phyloP scores from a whole-genome alignment of 2,329 filamentous ascomycete genomes.

The Cladosporium sp. region DNA sequence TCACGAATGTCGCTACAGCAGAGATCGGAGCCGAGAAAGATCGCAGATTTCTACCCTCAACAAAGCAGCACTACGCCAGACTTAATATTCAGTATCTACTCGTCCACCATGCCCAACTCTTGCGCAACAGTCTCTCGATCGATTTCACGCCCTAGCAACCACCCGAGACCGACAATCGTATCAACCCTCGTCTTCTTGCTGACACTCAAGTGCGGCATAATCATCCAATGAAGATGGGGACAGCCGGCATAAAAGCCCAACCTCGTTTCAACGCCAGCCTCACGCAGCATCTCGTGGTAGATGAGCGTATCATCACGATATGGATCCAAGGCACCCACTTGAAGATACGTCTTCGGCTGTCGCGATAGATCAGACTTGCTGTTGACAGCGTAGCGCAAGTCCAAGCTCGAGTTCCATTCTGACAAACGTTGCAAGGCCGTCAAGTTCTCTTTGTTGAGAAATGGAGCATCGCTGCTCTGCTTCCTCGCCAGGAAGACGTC shows the following conservation, averaged over 20 bases:
- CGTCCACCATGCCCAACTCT: no score
- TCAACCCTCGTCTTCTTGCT: conserved; percentile 25
- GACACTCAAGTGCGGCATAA: conserved; percentile 29
- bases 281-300: conserved; percentile 47
- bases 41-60: no score
- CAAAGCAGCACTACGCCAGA: no score
- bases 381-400: conserved; percentile 32
- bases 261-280: conserved; percentile 42
- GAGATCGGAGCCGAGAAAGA: no score
- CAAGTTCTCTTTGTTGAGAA: conserved; percentile 24
- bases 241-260: conserved; percentile 42
- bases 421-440: conserved; percentile 13
- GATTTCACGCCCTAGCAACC: conserved; percentile 22
- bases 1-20: no score
- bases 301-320: conserved; percentile 51
- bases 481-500: conserved; percentile 35
- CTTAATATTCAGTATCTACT: no score
- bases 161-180: conserved; percentile 30
- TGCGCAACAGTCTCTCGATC: no score
- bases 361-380: conserved; percentile 28
- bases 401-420: conserved; percentile 15
- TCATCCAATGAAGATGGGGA: conserved; percentile 39
- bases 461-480: conserved; percentile 38
- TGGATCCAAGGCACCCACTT: conserved; percentile 49
- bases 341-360: conserved; percentile 47